Base-by-base conservation (phyloP, 225 moss, liverwort and hornwort species). In the Pseudisothecium myosuroides region DNA sequence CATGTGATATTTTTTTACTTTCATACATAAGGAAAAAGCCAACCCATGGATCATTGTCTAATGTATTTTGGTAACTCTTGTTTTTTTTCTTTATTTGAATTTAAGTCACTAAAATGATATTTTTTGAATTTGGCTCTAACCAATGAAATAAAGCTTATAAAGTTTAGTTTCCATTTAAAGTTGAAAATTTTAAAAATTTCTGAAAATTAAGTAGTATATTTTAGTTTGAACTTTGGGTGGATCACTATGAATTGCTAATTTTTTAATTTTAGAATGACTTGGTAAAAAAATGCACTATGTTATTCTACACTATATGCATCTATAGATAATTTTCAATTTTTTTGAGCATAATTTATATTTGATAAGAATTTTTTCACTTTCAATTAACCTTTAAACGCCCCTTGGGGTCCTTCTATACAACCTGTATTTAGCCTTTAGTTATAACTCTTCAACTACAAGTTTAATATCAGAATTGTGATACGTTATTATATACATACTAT, bases 241-340 rank as follows among this genome's bases (percentile, higher is more conserved):
- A 16, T 3, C 28, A 16, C 2, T 13, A 15, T 15, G 2, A 14
- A 41, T 26, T 41, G 5, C 3, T 28, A 0, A 16, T 16, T 9
- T 43, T 72, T 5, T 72, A 72, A 43, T 43, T 72, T 43, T 27
- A 16, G 14, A 28, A 27, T 16, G 43, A 72, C 1, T 28, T 1
- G 3, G 2, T 45, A 39, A 8, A 23, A 17, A 27, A 1, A 27
- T 29, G 45, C 0, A 74, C 4, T 2, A 4, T 7, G 4, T 31
- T 74, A 4, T 74, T 47, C 2, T 31, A 31, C 3, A 74, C 6
- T 47, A 29, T 47, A 10, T 41, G 10, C 47, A 29, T 74, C 6
- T 29, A 17, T 17, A 2, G 18, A 74, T 0, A 47, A 10, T 17
- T 3, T 74, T 29, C 5, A 28, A 0, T 10, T 5, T 28, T 28